Conservation (phyloP, 306 rosid genomes). For the Nissolia schottii region DNA sequence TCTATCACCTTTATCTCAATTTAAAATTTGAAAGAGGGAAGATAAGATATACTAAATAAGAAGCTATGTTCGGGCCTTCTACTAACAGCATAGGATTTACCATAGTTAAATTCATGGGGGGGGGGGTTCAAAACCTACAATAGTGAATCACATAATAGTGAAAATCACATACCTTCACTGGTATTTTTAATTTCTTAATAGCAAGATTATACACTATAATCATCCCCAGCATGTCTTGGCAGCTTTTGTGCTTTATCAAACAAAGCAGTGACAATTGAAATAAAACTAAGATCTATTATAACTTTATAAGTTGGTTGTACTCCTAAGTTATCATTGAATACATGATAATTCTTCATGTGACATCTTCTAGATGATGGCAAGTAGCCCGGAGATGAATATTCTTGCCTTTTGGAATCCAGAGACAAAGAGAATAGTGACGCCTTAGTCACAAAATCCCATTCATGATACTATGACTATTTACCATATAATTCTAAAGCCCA, state of each 20-base stretch:
- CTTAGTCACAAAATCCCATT: not conserved
- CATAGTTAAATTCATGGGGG: not conserved
- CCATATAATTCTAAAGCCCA: not conserved
- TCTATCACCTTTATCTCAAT: not conserved
- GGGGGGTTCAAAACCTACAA: not conserved
- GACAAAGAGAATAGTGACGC: not conserved
- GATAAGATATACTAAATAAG: not conserved
- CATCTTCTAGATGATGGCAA: not conserved
- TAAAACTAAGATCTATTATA: not conserved
- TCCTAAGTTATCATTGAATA: not conserved
- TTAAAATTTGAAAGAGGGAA: not conserved
- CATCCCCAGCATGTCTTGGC: not conserved
- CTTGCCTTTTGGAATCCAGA: not conserved
- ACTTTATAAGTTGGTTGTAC: not conserved
- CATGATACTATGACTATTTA: not conserved
- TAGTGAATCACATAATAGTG: not conserved
- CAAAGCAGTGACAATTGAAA: not conserved
- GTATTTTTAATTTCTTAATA: not conserved
- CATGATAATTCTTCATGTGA: not conserved
- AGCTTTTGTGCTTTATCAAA: not conserved
- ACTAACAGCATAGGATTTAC: not conserved
- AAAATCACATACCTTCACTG: not conserved
- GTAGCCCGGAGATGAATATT: not conserved
- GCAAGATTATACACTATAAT: not conserved
- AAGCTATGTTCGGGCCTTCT: not conserved